Conservation (phyloP, 164 flowering plant genomes). For the Nelumbo lutea region DNA sequence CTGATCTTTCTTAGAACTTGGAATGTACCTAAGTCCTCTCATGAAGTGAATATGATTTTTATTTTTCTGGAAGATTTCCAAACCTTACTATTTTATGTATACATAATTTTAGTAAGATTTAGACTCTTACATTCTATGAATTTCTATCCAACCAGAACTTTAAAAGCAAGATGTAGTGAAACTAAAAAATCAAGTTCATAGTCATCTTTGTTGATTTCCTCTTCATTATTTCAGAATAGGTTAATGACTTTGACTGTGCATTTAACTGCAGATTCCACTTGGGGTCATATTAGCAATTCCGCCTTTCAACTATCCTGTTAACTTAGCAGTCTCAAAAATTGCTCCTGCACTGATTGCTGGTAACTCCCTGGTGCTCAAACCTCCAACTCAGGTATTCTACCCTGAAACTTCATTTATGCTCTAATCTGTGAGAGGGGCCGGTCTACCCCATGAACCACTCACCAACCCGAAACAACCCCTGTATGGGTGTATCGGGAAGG, state of each 20-base stretch:
- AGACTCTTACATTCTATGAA: not conserved
- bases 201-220: too few species aligned
- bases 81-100: too few species aligned
- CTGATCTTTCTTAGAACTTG: too few species aligned
- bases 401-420: not conserved
- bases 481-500: not conserved
- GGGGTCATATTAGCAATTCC: constrained; percentile 96
- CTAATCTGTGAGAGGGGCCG: not conserved
- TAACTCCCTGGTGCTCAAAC: constrained; percentile 90
- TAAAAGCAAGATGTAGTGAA: not conserved
- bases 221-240: not conserved
- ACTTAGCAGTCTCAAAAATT: constrained; percentile 94
- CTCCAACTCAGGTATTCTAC: constrained; percentile 91
- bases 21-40: too few species aligned
- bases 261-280: constrained; percentile 73
- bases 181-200: too few species aligned
- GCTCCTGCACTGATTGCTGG: constrained; percentile 96
- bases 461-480: too few species aligned
- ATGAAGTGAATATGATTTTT: too few species aligned
- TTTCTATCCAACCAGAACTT: not conserved
- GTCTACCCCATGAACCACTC: too few species aligned
- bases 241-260: not conserved
- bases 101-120: too few species aligned
- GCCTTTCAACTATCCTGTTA: constrained; percentile 96
- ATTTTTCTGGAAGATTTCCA: too few species aligned